Evolutionary conservation across 768 basidiomycete genomes (phyloP).

Genomic region (Tylopilus sp.): DNA sequence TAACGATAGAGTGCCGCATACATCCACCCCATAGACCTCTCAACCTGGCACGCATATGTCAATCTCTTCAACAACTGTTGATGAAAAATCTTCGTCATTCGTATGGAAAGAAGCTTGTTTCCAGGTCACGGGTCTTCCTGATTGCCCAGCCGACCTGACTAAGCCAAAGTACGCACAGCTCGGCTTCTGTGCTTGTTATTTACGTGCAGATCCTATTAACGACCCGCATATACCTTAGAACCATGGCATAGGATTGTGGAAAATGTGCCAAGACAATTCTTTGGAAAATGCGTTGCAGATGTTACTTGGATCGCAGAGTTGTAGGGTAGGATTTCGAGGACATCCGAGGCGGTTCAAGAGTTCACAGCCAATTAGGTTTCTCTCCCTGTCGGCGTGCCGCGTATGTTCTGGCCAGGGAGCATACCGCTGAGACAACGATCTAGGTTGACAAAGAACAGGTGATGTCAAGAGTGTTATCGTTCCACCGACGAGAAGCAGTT

Average conservation of each 20-base stretch:
- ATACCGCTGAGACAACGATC: background rate
- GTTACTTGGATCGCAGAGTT: conserved; percentile 6
- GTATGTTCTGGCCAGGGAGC: background rate
- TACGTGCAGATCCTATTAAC: background rate
- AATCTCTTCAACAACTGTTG: background rate
- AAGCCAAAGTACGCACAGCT: background rate
- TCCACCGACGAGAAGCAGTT: background rate
- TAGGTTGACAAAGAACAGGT: conserved; percentile 8
- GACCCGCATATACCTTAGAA: background rate
- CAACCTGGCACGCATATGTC: background rate
- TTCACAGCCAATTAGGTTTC: conserved; percentile 2
- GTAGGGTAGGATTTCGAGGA: background rate
- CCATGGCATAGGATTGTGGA: conserved; percentile 9
- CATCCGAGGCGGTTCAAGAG: no score
- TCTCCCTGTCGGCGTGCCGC: background rate
- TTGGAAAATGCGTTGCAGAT: conserved; percentile 14
- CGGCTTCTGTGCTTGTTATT: background rate
- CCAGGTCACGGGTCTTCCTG: background rate
- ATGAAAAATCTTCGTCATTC: background rate
- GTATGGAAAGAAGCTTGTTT: background rate
- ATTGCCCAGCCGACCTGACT: conserved; percentile 1
- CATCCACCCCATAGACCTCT: background rate
- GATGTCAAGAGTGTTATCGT: background rate
- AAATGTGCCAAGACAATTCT: conserved; percentile 2
- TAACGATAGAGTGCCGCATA: background rate